Evolutionary conservation across 2,329 filamentous ascomycete species (phyloP).

Genomic region (Tolypocladium ovalisporum): DNA sequence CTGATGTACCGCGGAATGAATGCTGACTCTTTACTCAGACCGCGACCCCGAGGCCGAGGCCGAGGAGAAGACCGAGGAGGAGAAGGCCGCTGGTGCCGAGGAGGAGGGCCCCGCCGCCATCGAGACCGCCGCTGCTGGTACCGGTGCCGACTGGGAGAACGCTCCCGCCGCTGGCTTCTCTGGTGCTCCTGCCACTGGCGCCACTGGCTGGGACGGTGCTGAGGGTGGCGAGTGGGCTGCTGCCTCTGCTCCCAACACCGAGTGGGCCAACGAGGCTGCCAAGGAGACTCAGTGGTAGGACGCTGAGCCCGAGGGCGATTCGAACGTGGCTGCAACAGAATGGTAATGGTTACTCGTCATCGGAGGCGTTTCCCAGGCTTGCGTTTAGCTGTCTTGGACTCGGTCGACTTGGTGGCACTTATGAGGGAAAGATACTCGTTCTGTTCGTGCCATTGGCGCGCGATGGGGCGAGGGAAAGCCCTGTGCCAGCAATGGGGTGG

Average conservation of each 20-base stretch:
- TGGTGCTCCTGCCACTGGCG: constrained; percentile 40
- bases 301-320: constrained; percentile 9
- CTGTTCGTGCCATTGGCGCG: constrained; percentile 6
- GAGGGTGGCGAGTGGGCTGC: constrained; percentile 54
- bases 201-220: constrained; percentile 46
- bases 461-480: constrained; percentile 77
- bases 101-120: constrained; percentile 73
- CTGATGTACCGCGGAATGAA: background rate
- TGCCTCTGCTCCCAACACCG: constrained; percentile 51
- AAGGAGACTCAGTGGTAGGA: constrained; percentile 45
- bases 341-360: constrained; percentile 8
- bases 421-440: constrained; percentile 99
- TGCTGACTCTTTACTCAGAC: constrained; percentile 39
- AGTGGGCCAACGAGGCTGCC: constrained; percentile 54
- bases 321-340: constrained; percentile 1
- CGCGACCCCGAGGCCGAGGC: constrained; percentile 99
- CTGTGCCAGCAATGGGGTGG: constrained; percentile 80
- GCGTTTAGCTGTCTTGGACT: constrained; percentile 4
- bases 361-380: constrained; percentile 2
- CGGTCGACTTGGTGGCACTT: constrained; percentile 62
- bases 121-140: constrained; percentile 63
- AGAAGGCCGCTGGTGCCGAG: constrained; percentile 79
- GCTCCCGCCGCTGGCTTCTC: constrained; percentile 56
- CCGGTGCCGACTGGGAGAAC: constrained; percentile 75
- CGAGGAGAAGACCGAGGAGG: constrained; percentile 91